A percentile compares a stretch with the other conserved stretches of the same genome.
Conservation (phyloP, 345 rosid species). For the Arabidopsis suecica region DNA sequence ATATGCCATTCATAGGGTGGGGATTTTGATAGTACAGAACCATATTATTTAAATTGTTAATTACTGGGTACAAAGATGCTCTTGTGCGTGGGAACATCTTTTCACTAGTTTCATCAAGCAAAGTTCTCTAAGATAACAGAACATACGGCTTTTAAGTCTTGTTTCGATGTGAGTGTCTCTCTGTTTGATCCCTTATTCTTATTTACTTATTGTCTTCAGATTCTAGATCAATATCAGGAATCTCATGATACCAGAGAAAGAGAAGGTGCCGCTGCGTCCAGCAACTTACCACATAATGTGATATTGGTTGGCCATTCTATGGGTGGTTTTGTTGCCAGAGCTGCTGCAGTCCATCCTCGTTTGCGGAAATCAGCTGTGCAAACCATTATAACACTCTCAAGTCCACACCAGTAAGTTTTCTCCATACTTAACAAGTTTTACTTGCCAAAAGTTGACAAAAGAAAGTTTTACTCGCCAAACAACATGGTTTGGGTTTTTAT, state of each 20-base stretch:
- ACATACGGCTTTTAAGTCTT: constrained; percentile 27
- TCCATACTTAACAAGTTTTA: constrained; percentile 37
- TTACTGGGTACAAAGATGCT: background rate
- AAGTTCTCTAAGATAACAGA: constrained; percentile 12
- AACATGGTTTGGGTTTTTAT: constrained; percentile 39
- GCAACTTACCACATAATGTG: constrained; percentile 76
- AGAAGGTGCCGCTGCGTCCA: constrained; percentile 75
- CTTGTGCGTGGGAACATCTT: background rate
- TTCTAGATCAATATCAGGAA: constrained; percentile 88
- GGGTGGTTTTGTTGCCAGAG: constrained; percentile 99
- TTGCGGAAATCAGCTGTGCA: constrained; percentile 81
- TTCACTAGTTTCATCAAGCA: constrained; percentile 13
- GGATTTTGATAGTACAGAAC: constrained; percentile 29
- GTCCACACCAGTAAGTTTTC: constrained; percentile 88
- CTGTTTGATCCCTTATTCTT: background rate
- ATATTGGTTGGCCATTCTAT: constrained; percentile 97
- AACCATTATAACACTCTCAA: constrained; percentile 91
- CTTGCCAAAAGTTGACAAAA: constrained; percentile 3
- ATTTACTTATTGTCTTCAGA: constrained; percentile 52
- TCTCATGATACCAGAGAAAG: constrained; percentile 68
- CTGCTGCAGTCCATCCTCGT: constrained; percentile 83
- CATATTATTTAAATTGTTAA: background rate
- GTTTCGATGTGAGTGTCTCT: background rate
- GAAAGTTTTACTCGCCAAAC: constrained; percentile 25
- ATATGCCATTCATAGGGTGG: constrained; percentile 94